Conservation (phyloP, 225 moss, liverwort and hornwort species). For the Pseudisothecium myosuroides region DNA sequence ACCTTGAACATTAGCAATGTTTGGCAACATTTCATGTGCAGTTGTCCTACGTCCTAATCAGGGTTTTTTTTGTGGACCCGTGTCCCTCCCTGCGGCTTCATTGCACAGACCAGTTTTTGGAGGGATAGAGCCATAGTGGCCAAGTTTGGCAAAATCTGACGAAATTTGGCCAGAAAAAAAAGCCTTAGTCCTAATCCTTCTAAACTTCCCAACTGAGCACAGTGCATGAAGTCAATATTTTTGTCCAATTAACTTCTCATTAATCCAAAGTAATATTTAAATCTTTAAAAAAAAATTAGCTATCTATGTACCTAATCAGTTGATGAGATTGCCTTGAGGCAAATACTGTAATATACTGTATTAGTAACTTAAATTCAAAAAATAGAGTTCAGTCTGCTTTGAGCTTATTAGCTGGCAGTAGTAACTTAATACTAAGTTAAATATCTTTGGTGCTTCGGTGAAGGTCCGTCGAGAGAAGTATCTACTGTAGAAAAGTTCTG, state of each 20-base stretch:
- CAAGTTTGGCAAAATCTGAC: too few relatives aligned
- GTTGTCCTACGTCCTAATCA: rapidly evolving
- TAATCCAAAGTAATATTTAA: neutral
- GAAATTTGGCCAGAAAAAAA: too few relatives aligned
- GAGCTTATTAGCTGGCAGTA: neutral
- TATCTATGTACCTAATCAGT: neutral
- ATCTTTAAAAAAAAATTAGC: neutral
- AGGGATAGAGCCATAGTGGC: too few relatives aligned
- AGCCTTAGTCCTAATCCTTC: too few relatives aligned
- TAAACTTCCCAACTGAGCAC: too few relatives aligned
- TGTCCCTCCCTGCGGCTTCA: too few relatives aligned
- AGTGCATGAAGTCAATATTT: neutral
- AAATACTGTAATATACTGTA: too few relatives aligned
- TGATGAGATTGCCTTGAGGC: neutral
- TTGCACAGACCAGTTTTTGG: too few relatives aligned
- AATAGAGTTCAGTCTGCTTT: too few relatives aligned
- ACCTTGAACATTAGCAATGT: rapidly evolving
- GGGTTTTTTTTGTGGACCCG: too few relatives aligned
- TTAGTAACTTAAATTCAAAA: too few relatives aligned
- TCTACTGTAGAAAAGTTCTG: neutral
- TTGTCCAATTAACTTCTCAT: neutral
- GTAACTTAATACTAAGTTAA: neutral
- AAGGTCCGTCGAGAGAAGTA: neutral
- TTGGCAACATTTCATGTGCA: rapidly evolving
- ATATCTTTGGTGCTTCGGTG: neutral